Base-by-base conservation (phyloP, 2,329 filamentous ascomycete species). In the Claviceps capensis region DNA sequence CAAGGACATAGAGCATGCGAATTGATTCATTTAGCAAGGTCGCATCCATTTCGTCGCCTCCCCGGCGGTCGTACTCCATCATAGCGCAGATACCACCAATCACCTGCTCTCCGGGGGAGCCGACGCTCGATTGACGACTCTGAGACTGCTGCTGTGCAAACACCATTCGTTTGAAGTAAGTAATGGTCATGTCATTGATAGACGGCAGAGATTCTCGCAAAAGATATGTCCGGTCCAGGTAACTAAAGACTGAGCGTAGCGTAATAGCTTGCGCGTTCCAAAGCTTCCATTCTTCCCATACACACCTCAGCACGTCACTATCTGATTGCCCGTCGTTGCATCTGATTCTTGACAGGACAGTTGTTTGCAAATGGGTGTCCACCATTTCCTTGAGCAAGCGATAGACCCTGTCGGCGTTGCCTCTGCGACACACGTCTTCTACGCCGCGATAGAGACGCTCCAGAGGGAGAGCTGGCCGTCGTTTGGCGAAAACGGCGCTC, bases 371-470 rank as follows among this genome's bases (percentile, higher is more conserved):
- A 67, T 94, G 83, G 14, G 66, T 68, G 54, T 84, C 81, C 62
- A 85, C 88, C 57, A 79, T 77, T 11, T 73, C 70, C 57, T 81
- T 77, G 48, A 97, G 72, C 62, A 78, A 76, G 42, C 77, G 72
- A 60, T 83, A 86, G 51, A 96, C 69, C 51, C 80, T 75, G 17
- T 77, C 75, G 2, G 87, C 85, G 59, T 82, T 78, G 1, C 84
- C 86, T 60, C 86, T 85, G 50, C 88, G 79, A 65, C 93, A 98
- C 11, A 95, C 76, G 63, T 95, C 89, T 73, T 98, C 93, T 1
- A 95, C 88, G 4, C 86, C 88, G 48, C 88, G 81, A 65, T 96
- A 97, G 14, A 98, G 73, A 59, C 87, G 83, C 67, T 97, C 93
- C 40, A 95, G 73, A n/a, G 90, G 90, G 55, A 79, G 73, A n/a